phyloP scores from a whole-genome alignment of 352 stramenopile species.

The Pythium chondricola region DNA sequence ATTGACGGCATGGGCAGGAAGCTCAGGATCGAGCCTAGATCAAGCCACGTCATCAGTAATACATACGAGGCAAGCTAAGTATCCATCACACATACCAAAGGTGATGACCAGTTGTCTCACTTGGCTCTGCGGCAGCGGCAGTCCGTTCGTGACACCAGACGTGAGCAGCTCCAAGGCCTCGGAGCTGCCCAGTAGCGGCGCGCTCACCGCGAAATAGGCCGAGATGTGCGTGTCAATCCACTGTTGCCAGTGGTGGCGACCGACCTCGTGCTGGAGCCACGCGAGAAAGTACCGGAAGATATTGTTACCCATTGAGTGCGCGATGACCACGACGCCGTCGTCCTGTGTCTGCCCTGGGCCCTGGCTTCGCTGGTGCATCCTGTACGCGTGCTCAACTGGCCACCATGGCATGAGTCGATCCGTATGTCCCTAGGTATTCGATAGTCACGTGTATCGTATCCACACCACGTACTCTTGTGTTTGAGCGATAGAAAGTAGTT shows the following conservation, averaged over 20 bases:
- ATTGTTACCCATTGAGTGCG: slow-evolving; percentile 77
- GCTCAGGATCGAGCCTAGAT: slow-evolving; percentile 53
- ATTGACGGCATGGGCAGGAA: slow-evolving; percentile 65
- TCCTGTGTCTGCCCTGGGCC: no score
- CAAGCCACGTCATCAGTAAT: background rate
- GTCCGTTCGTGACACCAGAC: slow-evolving; percentile 51
- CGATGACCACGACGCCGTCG: slow-evolving; percentile 61
- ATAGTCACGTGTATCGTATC: background rate
- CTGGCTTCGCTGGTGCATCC: slow-evolving; percentile 28
- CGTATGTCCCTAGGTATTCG: no score
- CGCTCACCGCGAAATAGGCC: slow-evolving; percentile 68
- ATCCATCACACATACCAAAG: slow-evolving; percentile 40
- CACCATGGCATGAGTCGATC: no score
- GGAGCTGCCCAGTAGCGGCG: slow-evolving; percentile 61
- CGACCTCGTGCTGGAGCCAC: slow-evolving; percentile 74
- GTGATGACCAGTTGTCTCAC: slow-evolving; percentile 66
- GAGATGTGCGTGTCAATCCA: slow-evolving; percentile 77
- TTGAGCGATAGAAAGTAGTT: slow-evolving; percentile 70
- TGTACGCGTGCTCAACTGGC: slow-evolving; percentile 58
- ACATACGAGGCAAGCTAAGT: background rate
- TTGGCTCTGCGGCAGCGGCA: slow-evolving; percentile 58
- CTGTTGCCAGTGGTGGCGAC: slow-evolving; percentile 56
- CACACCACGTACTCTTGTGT: slow-evolving; percentile 47
- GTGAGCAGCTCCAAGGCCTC: slow-evolving; percentile 65
- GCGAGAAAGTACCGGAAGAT: slow-evolving; percentile 80